phyloP scores from a whole-genome alignment of 192 early-diverging fungal species.

The Entomortierella parvispora region DNA sequence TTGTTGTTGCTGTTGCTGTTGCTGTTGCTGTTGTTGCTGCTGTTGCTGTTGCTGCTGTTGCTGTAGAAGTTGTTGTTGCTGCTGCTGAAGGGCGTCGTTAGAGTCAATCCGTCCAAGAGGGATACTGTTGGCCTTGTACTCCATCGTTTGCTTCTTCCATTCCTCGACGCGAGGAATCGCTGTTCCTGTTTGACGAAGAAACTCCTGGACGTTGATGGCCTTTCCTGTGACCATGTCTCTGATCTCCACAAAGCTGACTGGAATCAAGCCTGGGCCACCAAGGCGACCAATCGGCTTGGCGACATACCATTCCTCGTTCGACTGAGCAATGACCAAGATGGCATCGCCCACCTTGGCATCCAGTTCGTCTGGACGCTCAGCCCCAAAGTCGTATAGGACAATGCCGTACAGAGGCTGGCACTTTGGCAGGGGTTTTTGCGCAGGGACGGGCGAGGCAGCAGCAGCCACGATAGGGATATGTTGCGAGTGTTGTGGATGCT shows the following conservation, averaged over 20 bases:
- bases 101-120: constrained; percentile 59
- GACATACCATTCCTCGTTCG: constrained; percentile 83
- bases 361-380: constrained; percentile 78
- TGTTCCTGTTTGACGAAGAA: constrained; percentile 68
- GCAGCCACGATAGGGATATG: background rate
- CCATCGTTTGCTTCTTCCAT: constrained; percentile 72
- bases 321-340: constrained; percentile 81
- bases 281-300: constrained; percentile 73
- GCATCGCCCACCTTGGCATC: constrained; percentile 76
- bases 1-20: constrained; percentile 18
- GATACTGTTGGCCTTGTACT: constrained; percentile 63
- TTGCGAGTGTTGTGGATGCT: constrained; percentile 13
- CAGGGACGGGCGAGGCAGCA: constrained; percentile 40
- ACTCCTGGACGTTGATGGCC: constrained; percentile 72
- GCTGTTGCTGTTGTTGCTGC: constrained; percentile 31
- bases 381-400: constrained; percentile 79
- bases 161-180: constrained; percentile 72
- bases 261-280: constrained; percentile 77
- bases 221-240: constrained; percentile 74
- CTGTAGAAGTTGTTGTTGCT: constrained; percentile 33
- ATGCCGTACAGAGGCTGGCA: constrained; percentile 71
- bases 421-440: constrained; percentile 54
- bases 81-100: constrained; percentile 50
- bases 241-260: constrained; percentile 80
- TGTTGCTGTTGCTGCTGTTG: constrained; percentile 32